These are phyloP conservation scores for Fusarium udum DNA, from an alignment of 2,329 filamentous ascomycete species.

Conservation along the genomic window DNA sequence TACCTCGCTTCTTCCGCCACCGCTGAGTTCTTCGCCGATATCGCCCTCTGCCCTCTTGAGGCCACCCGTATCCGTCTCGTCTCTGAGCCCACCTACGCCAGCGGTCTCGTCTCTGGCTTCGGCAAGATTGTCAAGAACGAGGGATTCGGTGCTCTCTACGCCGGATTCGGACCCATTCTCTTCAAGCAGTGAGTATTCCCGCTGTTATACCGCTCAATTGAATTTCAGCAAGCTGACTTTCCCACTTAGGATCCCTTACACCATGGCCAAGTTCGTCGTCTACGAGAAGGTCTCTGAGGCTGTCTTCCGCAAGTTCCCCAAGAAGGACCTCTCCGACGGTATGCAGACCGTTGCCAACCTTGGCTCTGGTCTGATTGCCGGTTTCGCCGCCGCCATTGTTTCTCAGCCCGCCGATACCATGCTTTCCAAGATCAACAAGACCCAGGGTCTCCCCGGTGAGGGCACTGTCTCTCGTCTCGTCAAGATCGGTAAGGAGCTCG, in stretches of 20 bases:
- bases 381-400: constrained; percentile 87
- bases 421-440: constrained; percentile 97
- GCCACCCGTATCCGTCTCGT: constrained; percentile 94
- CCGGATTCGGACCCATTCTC: constrained; percentile 86
- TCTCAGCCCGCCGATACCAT: constrained; percentile 94
- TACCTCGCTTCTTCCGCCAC: constrained; percentile 77
- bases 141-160: constrained; percentile 88
- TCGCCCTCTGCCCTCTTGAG: constrained; percentile 90
- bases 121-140: constrained; percentile 84
- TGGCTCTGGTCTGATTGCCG: constrained; percentile 60
- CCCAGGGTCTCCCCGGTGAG: constrained; percentile 86
- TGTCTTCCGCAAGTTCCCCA: constrained; percentile 75
- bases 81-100: constrained; percentile 85
- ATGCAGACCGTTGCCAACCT: constrained; percentile 85
- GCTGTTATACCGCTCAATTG: background rate
- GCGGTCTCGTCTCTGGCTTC: constrained; percentile 81
- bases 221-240: constrained; percentile 29
- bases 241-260: constrained; percentile 79
- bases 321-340: constrained; percentile 72
- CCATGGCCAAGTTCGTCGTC: constrained; percentile 95
- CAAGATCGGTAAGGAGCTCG: constrained; percentile 90
- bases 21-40: constrained; percentile 77
- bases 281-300: constrained; percentile 87
- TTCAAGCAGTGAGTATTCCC: constrained; percentile 60
- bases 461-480: constrained; percentile 81